Conservation (phyloP, 140 eudicot genomes). For the Flaveria floridana region DNA sequence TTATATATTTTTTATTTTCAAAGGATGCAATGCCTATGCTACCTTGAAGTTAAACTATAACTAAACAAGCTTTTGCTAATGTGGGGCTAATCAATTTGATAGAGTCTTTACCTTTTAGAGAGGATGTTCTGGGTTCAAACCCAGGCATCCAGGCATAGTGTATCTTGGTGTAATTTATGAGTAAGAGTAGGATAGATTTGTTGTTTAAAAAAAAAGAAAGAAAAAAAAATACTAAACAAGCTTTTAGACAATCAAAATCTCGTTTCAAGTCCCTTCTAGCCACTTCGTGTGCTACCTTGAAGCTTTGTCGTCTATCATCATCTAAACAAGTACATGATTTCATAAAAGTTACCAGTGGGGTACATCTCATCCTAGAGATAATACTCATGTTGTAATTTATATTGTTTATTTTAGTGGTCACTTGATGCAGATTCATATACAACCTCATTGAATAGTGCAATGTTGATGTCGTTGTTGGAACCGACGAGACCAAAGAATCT, state of each 20-base stretch:
- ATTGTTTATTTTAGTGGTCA: background rate
- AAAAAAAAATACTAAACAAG: background rate
- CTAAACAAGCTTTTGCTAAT: background rate
- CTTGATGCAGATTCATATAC: too few species aligned
- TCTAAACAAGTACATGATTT: background rate
- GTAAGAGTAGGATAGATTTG: too few species aligned
- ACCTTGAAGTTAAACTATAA: background rate
- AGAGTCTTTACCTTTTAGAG: too few species aligned
- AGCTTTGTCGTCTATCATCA: background rate
- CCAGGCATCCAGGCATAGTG: too few species aligned
- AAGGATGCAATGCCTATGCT: background rate
- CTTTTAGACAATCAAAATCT: background rate
- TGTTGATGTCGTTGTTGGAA: background rate
- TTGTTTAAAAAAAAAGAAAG: too few species aligned
- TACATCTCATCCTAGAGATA: background rate
- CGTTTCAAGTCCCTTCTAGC: background rate
- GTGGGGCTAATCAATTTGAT: too few species aligned
- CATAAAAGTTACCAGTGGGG: background rate
- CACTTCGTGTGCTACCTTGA: background rate
- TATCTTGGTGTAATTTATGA: too few species aligned
- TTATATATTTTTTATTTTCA: background rate
- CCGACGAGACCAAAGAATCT: background rate
- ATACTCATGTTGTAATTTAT: too few species aligned
- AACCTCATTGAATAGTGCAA: too few species aligned
- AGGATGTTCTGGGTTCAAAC: too few species aligned